phyloP scores from a whole-genome alignment of 116 monocot genomes.

The Iris pallida region DNA sequence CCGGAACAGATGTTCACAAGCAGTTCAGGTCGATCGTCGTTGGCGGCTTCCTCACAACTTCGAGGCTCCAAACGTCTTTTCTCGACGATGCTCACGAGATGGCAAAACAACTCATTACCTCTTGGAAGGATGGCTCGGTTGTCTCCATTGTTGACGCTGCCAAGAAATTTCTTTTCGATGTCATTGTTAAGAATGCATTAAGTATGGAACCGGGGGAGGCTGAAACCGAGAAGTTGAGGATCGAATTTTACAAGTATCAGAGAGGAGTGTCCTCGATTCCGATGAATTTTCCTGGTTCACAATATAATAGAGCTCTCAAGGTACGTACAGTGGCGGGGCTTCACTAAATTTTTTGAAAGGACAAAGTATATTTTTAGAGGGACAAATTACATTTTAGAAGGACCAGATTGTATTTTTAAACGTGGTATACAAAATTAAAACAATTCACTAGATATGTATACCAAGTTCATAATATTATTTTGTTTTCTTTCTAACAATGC shows the following conservation, averaged over 20 bases:
- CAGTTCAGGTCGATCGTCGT: constrained; percentile 2
- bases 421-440: too few species aligned
- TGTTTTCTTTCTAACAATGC: too few species aligned
- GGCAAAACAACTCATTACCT: background rate
- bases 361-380: too few species aligned
- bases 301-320: background rate
- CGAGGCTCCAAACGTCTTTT: background rate
- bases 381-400: too few species aligned
- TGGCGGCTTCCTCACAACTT: background rate
- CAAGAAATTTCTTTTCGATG: constrained; percentile 3
- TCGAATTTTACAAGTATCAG: background rate
- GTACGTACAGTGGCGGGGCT: too few species aligned
- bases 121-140: constrained; percentile 10
- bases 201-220: background rate
- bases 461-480: too few species aligned
- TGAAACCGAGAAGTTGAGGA: background rate
- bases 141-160: constrained; percentile 1
- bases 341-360: too few species aligned
- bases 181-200: constrained; percentile 5
- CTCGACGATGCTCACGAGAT: constrained; percentile 5
- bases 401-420: too few species aligned
- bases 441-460: too few species aligned
- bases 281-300: constrained; percentile 1
- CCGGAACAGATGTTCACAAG: constrained; percentile 12
- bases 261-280: background rate